Evolutionary conservation across 139 green algal species (phyloP), one percentile per base, ranked within the genome.

Genomic region (Chlamydomonas urium): DNA sequence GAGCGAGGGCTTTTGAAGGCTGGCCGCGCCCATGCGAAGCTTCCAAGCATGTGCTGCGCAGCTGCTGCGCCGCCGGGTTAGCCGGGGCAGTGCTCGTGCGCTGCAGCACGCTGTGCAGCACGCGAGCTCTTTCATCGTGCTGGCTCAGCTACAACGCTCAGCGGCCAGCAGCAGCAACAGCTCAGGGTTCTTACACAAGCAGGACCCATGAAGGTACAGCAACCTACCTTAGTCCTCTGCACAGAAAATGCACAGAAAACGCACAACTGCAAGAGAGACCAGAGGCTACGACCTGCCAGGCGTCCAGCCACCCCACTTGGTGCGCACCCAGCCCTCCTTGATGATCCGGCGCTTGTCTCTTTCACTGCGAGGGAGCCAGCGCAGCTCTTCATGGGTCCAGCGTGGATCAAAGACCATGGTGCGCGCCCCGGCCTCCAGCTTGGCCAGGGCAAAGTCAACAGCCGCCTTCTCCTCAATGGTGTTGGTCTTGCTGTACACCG

Each of bases 311-410:
- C 77, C 71, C 83, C 83, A 88, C 69, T 85, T 74, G 0, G 72
- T 81, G 10, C 79, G 71, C 35, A 76, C 74, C 65, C 66, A 88
- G 33, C 59, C 67, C 69, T 85, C 83, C 31, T 77, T 81, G 10
- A 86, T 47, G 53, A 88, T 82, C 32, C 83, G 77, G 21, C 79
- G 65, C 79, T 88, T 88, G 74, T 88, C 83, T n/a, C 79, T 67
- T 72, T 88, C 83, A 31, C 72, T 58, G n/a, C 65, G 63, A 23
- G 79, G 79, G 59, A 85, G 71, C 79, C 75, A 81, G 3, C 47
- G 47, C 58, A 85, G 50, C 74, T 85, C 79, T 63, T 71, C 63
- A 29, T 71, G 38, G 6, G 63, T 71, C 63, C 63, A 71, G 23
- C 81, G 71, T 24, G 77, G 66, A 70, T 89, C 83, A 47, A 75